Percentiles rank a stretch among this genome's conserved stretches.
phyloP scores from a whole-genome alignment of 495 filamentous ascomycete species.

The Penicillium ucsense region DNA sequence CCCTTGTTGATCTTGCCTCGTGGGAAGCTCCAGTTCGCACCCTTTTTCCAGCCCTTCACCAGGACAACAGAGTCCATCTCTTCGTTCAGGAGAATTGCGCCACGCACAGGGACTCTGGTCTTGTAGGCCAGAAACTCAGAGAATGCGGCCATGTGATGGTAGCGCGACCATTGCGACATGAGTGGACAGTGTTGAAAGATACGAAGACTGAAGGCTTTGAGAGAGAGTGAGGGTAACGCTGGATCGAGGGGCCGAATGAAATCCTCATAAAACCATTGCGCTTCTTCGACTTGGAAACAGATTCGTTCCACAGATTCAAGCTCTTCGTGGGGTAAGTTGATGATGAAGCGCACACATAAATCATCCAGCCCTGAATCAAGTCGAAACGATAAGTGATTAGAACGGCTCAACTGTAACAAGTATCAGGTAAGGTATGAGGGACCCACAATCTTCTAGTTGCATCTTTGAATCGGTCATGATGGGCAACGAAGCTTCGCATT shows the following conservation, averaged over 20 bases:
- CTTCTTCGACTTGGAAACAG: constrained; percentile 97
- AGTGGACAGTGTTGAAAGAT: constrained; percentile 92
- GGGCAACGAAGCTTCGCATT: constrained; percentile 33
- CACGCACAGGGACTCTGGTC: constrained; percentile 82
- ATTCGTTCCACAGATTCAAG: constrained; percentile 83
- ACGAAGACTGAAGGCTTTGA: constrained; percentile 71
- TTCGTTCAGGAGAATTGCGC: constrained; percentile 84
- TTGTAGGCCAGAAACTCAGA: constrained; percentile 90
- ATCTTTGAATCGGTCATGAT: constrained; percentile 73
- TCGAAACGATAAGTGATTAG: no score
- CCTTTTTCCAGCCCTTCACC: constrained; percentile 97
- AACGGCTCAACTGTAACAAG: not conserved
- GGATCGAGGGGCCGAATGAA: constrained; percentile 90
- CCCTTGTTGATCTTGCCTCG: constrained; percentile 96
- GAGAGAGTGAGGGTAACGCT: constrained; percentile 68
- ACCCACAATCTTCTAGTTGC: constrained; percentile 81
- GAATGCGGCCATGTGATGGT: constrained; percentile 71
- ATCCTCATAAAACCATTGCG: constrained; percentile 99
- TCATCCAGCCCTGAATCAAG: constrained; percentile 73
- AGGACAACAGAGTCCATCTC: constrained; percentile 84
- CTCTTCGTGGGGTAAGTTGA: constrained; percentile 87
- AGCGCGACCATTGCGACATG: constrained; percentile 66
- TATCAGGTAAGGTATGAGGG: constrained; percentile 1
- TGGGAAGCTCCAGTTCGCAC: constrained; percentile 92
- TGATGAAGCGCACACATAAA: constrained; percentile 88